Conservation (phyloP, 1,284 basidiomycete species). For the Ceratobasidium papillatum region DNA sequence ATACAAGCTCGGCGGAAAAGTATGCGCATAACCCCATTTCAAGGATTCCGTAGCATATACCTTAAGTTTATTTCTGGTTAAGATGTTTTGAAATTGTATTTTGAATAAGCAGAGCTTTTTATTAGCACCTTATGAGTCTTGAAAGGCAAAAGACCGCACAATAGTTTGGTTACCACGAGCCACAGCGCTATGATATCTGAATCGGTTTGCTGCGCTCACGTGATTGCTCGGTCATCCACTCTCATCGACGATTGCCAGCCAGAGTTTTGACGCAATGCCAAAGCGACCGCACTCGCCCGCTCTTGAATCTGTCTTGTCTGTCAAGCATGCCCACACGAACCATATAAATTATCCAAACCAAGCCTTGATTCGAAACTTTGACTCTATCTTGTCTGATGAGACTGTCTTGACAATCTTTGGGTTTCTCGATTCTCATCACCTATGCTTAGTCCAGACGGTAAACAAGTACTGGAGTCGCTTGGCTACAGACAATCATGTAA, state of each 20-base stretch:
- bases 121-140: no score
- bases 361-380: slow-evolving; percentile 57
- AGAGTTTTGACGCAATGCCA: slow-evolving; percentile 12
- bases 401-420: slow-evolving; percentile 77
- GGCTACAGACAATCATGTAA: slow-evolving; percentile 65
- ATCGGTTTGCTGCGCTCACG: background rate
- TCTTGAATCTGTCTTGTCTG: slow-evolving; percentile 1
- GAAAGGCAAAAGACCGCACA: no score
- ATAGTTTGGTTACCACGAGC: background rate
- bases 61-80: no score
- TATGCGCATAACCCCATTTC: no score
- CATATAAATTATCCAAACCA: background rate
- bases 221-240: background rate
- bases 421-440: slow-evolving; percentile 68
- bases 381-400: slow-evolving; percentile 73
- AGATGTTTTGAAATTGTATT: no score
- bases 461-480: slow-evolving; percentile 73
- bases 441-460: slow-evolving; percentile 69
- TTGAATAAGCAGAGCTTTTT: no score
- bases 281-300: slow-evolving; percentile 28
- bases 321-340: slow-evolving; percentile 11
- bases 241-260: slow-evolving; percentile 19
- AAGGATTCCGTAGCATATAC: no score
- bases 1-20: no score
- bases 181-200: background rate